Evolutionary conservation across 768 basidiomycete species (phyloP).

Genomic region (Hericium erinaceus): DNA sequence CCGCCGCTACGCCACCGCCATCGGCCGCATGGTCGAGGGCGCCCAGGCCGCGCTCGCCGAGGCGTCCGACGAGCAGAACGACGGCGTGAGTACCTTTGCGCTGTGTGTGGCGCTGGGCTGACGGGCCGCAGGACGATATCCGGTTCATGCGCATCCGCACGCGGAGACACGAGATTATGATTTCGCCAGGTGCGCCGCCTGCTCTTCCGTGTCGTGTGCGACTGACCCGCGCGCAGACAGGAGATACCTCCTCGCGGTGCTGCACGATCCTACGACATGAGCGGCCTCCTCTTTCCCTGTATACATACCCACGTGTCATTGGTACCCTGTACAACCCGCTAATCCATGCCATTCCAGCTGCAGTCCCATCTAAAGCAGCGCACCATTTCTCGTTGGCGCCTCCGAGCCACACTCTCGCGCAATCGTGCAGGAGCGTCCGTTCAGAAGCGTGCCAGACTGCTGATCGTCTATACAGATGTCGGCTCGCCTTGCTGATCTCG

Average conservation of each 20-base stretch:
- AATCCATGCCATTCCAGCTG: too few species aligned
- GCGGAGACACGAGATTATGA: constrained; percentile 87
- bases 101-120: background rate
- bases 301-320: background rate
- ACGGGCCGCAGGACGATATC: constrained; percentile 59
- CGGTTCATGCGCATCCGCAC: constrained; percentile 88
- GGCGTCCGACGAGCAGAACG: constrained; percentile 53
- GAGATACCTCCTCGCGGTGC: constrained; percentile 72
- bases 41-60: constrained; percentile 77
- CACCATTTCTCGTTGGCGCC: too few species aligned
- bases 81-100: constrained; percentile 37
- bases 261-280: constrained; percentile 52
- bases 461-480: too few species aligned
- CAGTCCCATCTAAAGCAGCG: too few species aligned
- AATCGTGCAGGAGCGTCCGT: too few species aligned
- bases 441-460: too few species aligned
- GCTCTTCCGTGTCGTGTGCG: background rate
- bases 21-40: constrained; percentile 67
- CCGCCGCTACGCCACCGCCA: constrained; percentile 59
- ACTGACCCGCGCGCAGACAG: constrained; percentile 41
- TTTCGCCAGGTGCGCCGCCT: constrained; percentile 68
- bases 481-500: too few species aligned
- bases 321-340: too few species aligned
- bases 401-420: too few species aligned
- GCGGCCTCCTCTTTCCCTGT: background rate